Base-by-base conservation (phyloP, 495 filamentous ascomycete genomes). In the Penicillium dipodomyicola region DNA sequence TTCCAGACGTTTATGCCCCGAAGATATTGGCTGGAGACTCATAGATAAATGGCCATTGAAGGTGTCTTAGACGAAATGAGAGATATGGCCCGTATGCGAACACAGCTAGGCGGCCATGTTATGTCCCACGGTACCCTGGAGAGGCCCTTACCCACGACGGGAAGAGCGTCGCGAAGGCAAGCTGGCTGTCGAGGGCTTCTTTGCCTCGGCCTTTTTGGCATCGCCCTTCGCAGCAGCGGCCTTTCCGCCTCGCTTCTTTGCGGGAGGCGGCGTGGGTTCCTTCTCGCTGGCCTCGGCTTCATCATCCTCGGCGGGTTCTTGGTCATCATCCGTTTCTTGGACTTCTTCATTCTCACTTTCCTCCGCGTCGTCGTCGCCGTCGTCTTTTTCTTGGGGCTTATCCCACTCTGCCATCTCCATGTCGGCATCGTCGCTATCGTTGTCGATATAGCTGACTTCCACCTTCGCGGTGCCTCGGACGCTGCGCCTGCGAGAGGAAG, bases 371-470 rank as follows among this genome's bases (percentile, higher is more conserved):
- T 59, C 80, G 73, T 64, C 79, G 10, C 20, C 79, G 22, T 75
- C 72, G 11, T 71, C 60, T 52, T 84, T 81, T n/a, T 22, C 41
- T 20, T 45, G 22, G 1, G 52, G 2, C 9, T 64, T 60, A 17
- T 75, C 68, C 69, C 62, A 67, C 40, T 72, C 64, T 40, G 74
- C 70, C 74, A 81, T 76, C 32, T 84, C 83, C 30, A 76, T 67
- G 40, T 86, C 84, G 39, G 60, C 80, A 74, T 65, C 80, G 49
- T 81, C 80, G 52, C 80, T 82, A 32, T 79, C 76, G 20, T 76
- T 65, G 59, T 87, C 84, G 25, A 74, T 78, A 61, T 87, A 87
- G 56, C 74, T 85, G 62, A 70, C 58, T 43, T 52, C 54, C 51
- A 54, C 67, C 67, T 57, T 65, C 30, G 44, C 59, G 30, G 56